Evolutionary conservation across 306 rosid species (phyloP), one percentile per base, ranked within the genome.

Genomic region (Sphenostylis stenocarpa): DNA sequence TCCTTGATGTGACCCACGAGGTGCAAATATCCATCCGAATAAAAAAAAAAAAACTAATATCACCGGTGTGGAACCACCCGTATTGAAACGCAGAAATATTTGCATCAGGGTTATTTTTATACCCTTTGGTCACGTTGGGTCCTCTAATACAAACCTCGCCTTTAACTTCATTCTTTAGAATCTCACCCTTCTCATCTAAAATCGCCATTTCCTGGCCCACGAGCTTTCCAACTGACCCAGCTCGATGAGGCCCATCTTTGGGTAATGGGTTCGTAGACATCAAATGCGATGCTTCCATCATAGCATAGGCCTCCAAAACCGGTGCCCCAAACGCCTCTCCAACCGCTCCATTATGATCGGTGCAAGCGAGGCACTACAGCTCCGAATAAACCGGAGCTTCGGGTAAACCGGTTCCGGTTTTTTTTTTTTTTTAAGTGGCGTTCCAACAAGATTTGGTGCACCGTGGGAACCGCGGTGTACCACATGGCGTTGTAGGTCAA

Each of bases 271-370:
- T 66, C 36, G 72, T 41, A 10, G 53, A 5, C 72, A 66, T 66
- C 34, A 66, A 39, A 66, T 66, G 72, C 12, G 72, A 2, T 5
- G 72, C 72, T 41, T 66, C 72, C 34, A 53, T 66, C 72, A 66
- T 66, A 5, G 72, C 72, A 14, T 66, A 66, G 5, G 72, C 72
- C 53, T 66, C 72, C 53, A 66, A 66, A 66, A 66, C 72, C 72
- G 72, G 72, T 2, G 72, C 72, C 3, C 36, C 34, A 16, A 66
- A 66, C 9, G 20, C 51, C 6, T 23, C 36, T 66, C 72, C 36
- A 66, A 23, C 52, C 53, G 36, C 0, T 41, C 53, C 72, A 66
- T 6, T 41, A 66, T 66, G 13, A 3, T 31, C 33, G 72, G 72
- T 12, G 72, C 72, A 39, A 66, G 72, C 13, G 72, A 66, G 36